phyloP scores from a whole-genome alignment of 2,329 filamentous ascomycete species.

The Akanthomyces uredinophilus region DNA sequence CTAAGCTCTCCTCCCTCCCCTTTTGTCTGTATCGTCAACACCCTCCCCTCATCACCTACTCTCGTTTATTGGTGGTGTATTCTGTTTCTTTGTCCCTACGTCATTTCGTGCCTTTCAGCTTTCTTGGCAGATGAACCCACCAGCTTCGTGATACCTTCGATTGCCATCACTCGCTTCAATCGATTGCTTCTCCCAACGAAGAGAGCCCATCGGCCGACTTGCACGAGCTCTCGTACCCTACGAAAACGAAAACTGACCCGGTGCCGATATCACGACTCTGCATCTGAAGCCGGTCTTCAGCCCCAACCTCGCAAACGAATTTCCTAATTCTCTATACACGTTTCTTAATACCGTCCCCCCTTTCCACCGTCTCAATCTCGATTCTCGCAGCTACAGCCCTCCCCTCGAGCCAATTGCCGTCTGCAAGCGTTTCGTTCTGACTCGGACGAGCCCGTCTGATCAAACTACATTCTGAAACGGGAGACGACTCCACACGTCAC shows the following conservation, averaged over 20 bases:
- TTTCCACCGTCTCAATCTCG: not conserved
- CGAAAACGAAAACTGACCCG: not conserved
- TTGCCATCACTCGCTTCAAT: not conserved
- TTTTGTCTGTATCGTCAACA: constrained; percentile 19
- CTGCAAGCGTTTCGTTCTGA: constrained; percentile 15
- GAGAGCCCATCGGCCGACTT: not conserved
- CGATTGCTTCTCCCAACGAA: not conserved
- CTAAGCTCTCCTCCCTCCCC: constrained; percentile 16
- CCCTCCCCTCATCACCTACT: constrained; percentile 16
- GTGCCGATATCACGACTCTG: constrained; percentile 8
- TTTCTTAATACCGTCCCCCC: not conserved
- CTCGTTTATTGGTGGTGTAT: not conserved
- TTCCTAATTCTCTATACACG: not conserved
- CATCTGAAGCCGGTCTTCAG: constrained; percentile 15
- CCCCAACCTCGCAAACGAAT: constrained; percentile 17
- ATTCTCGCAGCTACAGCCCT: not conserved
- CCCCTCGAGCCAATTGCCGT: constrained; percentile 6
- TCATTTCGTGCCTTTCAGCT: not conserved
- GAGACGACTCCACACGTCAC: constrained; percentile 13
- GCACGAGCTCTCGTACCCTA: not conserved
- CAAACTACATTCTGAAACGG: constrained; percentile 7
- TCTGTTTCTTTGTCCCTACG: not conserved
- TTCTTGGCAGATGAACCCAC: not conserved
- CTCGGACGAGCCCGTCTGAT: not conserved
- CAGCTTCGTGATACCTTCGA: not conserved